phyloP scores from a whole-genome alignment of 176 grass and related monocot genomes.

The Guadua angustifolia region DNA sequence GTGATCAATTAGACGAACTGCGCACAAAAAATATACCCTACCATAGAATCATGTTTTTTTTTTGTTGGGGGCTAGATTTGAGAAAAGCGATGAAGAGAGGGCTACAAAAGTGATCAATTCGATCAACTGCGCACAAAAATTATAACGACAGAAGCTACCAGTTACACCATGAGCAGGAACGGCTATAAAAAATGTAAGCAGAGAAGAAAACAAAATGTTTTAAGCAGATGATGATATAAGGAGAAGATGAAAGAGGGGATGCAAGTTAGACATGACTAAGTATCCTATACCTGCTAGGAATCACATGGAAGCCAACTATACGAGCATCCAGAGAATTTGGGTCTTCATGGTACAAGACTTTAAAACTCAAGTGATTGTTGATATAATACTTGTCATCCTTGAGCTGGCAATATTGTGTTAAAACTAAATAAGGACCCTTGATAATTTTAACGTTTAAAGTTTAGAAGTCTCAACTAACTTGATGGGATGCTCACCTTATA shows the following conservation, averaged over 20 bases:
- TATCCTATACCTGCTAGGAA: conserved; percentile 71
- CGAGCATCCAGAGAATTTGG: conserved; percentile 58
- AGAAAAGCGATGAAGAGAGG: no score
- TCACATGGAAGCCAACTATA: conserved; percentile 88
- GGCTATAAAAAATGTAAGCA: background rate
- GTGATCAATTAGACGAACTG: no score
- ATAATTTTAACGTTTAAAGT: background rate
- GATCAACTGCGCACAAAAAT: conserved; percentile 23
- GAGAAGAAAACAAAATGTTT: background rate
- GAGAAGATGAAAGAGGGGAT: background rate
- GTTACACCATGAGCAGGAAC: background rate
- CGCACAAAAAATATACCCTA: no score
- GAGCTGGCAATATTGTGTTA: conserved; percentile 49
- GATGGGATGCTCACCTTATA: conserved; percentile 59
- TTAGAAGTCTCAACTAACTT: background rate
- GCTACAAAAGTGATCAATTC: no score
- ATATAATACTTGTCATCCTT: conserved; percentile 87
- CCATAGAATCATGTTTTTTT: no score
- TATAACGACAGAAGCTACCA: conserved; percentile 27
- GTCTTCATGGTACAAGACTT: conserved; percentile 76
- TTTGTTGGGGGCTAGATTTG: no score
- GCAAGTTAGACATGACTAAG: conserved; percentile 20
- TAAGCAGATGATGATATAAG: background rate
- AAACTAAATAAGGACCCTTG: conserved; percentile 28
- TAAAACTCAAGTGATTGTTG: conserved; percentile 83